Evolutionary conservation across 345 rosid genomes (phyloP), one percentile per base, ranked within the genome.

Genomic region (Salix suchowensis): DNA sequence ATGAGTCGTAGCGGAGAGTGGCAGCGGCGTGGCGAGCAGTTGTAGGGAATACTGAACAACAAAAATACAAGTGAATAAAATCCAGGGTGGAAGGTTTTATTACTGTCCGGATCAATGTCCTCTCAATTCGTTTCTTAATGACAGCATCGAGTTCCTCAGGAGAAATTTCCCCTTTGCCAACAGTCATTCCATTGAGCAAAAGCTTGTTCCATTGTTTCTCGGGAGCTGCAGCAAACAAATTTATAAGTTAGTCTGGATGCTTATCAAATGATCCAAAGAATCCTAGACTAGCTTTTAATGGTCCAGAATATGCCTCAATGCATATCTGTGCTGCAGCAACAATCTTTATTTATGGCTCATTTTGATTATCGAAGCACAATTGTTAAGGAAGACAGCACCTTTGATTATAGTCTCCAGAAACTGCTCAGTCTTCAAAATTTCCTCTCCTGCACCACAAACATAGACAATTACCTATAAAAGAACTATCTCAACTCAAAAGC

Each of bases 141-240:
- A 90, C 97, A 34, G 87, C 88, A 73, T 86, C 84, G 68, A 93
- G 77, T 78, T 93, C 96, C 62, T 92, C 91, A 0, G 92, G 87
- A 15, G 84, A 69, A 70, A 88, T 78, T 40, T 90, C 87, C 55
- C 97, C 97, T 85, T 91, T 91, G 39, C 91, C 94, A 16, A 87
- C 66, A 11, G 89, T 88, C 88, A 94, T 73, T 65, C 97, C 97
- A 1, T 87, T 84, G 54, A 95, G 69, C 83, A 92, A 85, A 73
- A 90, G 85, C 78, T 76, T 92, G 83, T 88, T 92, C 97, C 98
- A 93, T 71, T 88, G 86, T 81, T 89, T 94, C 84, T 91, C 94
- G 2, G 97, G 93, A 89, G 94, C 97, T 95, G 89, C 83, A 80
- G 37, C 55, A 80, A 52, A 81, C 32, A 64, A 79, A 76, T 61